Conservation (phyloP, 768 basidiomycete genomes). For the Hygrocybe coccinea region DNA sequence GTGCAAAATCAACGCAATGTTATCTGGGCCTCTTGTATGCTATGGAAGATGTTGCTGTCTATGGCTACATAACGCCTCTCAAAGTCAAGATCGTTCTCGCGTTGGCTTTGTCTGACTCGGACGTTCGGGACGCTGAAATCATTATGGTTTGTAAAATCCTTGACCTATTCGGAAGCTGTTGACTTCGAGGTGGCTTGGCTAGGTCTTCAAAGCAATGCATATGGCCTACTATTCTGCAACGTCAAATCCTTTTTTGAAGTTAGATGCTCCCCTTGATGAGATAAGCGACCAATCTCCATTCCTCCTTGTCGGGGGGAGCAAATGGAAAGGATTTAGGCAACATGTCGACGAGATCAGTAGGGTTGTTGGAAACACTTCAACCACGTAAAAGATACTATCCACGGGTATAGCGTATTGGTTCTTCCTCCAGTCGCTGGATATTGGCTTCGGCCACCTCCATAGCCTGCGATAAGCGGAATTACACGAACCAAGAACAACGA, state of each 20-base stretch:
- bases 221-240: slow-evolving; percentile 80
- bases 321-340: slow-evolving; percentile 65
- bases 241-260: slow-evolving; percentile 80
- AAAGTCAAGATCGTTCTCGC: slow-evolving; percentile 85
- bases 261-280: slow-evolving; percentile 47
- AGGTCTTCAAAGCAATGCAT: slow-evolving; percentile 89
- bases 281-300: slow-evolving; percentile 50
- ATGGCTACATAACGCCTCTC: slow-evolving; percentile 85
- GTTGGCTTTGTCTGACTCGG: slow-evolving; percentile 72
- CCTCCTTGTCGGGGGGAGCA: slow-evolving; percentile 54
- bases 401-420: background rate
- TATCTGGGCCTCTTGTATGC: slow-evolving; percentile 83
- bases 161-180: background rate
- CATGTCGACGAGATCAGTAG: slow-evolving; percentile 73
- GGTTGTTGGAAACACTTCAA: slow-evolving; percentile 43
- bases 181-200: background rate
- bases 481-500: slow-evolving; percentile 49
- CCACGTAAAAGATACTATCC: background rate
- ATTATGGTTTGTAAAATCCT: slow-evolving; percentile 49
- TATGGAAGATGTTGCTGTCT: slow-evolving; percentile 91
- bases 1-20: slow-evolving; percentile 64
- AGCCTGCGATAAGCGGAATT: slow-evolving; percentile 13
- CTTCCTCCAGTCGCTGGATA: slow-evolving; percentile 21
- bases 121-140: slow-evolving; percentile 77
- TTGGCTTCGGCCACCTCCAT: slow-evolving; percentile 10